These are phyloP conservation scores for Phytophthora lateralis DNA, from an alignment of 352 stramenopile genomes.

Conservation along the genomic window DNA sequence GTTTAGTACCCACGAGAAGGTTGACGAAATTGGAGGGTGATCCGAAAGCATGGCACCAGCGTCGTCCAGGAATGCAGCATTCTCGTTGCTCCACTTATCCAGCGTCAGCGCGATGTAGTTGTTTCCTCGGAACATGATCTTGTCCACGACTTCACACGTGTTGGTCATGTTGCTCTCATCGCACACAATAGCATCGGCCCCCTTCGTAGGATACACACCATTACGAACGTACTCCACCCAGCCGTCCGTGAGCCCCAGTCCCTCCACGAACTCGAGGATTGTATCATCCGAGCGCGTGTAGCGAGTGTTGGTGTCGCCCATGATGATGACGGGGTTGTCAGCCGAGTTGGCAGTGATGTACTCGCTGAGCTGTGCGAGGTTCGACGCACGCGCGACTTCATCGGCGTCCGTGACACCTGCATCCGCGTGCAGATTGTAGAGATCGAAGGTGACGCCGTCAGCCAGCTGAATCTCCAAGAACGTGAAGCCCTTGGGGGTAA, in stretches of 20 bases:
- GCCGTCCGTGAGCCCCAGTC: conserved; percentile 41
- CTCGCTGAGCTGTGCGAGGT: conserved; percentile 47
- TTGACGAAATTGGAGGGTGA: conserved; percentile 47
- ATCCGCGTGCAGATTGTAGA: conserved; percentile 62
- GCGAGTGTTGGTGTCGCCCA: conserved; percentile 59
- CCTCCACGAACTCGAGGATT: conserved; percentile 35
- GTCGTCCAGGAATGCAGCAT: conserved; percentile 44
- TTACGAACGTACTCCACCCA: conserved; percentile 51
- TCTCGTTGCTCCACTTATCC: conserved; percentile 46
- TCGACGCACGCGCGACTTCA: conserved; percentile 35
- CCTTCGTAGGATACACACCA: conserved; percentile 36
- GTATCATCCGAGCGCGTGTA: conserved; percentile 53
- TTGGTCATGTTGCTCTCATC: conserved; percentile 38
- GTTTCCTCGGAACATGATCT: conserved; percentile 60
- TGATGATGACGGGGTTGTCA: conserved; percentile 50
- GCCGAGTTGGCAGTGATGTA: conserved; percentile 52
- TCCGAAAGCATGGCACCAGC: conserved; percentile 46
- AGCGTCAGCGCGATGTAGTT: conserved; percentile 47
- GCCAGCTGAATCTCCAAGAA: conserved; percentile 50
- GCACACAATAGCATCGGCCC: conserved; percentile 45
- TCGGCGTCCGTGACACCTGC: conserved; percentile 41
- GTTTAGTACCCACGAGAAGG: conserved; percentile 46
- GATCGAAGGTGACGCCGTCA: conserved; percentile 48
- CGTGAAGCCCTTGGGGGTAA: conserved; percentile 61
- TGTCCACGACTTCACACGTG: conserved; percentile 57